Conservation (phyloP, 768 basidiomycete species). For the Gloeostereum incarnatum region DNA sequence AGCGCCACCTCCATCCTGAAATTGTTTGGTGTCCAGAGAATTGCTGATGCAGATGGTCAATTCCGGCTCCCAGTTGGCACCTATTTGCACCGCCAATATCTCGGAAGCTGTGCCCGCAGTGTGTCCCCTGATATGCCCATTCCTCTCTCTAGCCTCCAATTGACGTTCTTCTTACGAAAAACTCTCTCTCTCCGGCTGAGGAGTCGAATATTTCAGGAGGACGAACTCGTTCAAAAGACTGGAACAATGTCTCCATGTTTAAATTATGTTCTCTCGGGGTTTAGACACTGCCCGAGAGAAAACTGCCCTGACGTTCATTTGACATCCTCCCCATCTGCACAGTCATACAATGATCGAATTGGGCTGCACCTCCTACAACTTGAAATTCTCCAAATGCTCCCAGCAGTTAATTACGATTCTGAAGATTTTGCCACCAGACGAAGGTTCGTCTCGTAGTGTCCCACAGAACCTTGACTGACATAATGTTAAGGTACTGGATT, state of each 20-base stretch:
- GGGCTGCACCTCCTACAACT: slow-evolving; percentile 41
- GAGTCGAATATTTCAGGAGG: slow-evolving; percentile 18
- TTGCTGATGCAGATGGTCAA: slow-evolving; percentile 14
- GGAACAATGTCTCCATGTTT: slow-evolving; percentile 30
- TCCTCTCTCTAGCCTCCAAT: slow-evolving; percentile 5
- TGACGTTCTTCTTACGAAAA: slow-evolving; percentile 14
- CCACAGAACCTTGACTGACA: too few species aligned
- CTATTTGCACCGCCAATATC: too few species aligned
- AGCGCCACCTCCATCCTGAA: slow-evolving; percentile 13
- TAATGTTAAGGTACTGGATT: slow-evolving; percentile 34
- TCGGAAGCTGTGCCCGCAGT: background rate
- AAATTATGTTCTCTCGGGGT: slow-evolving; percentile 16
- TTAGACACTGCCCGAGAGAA: slow-evolving; percentile 18
- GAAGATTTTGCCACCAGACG: background rate
- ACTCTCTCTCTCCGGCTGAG: slow-evolving; percentile 18
- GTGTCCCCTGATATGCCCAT: background rate
- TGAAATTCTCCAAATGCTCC: slow-evolving; percentile 28
- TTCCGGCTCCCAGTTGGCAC: too few species aligned
- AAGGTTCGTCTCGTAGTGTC: background rate
- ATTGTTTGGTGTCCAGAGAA: slow-evolving; percentile 23
- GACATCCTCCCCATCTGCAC: slow-evolving; percentile 11
- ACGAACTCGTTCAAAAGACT: slow-evolving; percentile 15
- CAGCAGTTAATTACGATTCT: slow-evolving; percentile 11
- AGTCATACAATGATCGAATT: slow-evolving; percentile 31
- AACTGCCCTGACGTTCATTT: slow-evolving; percentile 29